These are phyloP conservation scores for Soucietia sequanensis DNA, from an alignment of 805 yeast genomes.

Conservation along the genomic window DNA sequence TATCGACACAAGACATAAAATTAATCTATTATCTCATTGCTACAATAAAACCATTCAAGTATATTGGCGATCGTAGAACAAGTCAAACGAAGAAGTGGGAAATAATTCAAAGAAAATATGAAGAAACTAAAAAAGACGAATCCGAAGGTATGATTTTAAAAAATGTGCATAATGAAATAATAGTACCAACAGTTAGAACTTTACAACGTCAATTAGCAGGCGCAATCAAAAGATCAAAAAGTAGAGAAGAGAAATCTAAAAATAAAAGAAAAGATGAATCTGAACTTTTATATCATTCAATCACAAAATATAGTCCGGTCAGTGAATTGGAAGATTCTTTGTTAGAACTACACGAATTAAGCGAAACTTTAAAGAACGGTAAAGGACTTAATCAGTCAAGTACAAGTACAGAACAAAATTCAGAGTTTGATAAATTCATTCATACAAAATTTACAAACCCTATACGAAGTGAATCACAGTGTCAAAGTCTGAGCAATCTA, in stretches of 20 bases:
- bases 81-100: slow-evolving; percentile 38
- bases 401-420: too few species aligned
- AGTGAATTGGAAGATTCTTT: slow-evolving; percentile 27
- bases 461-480: too few species aligned
- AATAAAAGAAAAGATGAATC: slow-evolving; percentile 2
- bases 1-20: slow-evolving; percentile 25
- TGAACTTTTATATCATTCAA: slow-evolving; percentile 9
- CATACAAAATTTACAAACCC: not conserved
- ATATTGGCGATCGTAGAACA: slow-evolving; percentile 31
- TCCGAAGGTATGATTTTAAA: not conserved
- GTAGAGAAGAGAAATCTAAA: slow-evolving; percentile 3
- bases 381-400: slow-evolving; percentile 10
- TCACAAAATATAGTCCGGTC: slow-evolving; percentile 17
- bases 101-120: slow-evolving; percentile 25
- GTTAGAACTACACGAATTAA: slow-evolving; percentile 27
- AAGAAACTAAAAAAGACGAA: slow-evolving; percentile 12
- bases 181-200: slow-evolving; percentile 36
- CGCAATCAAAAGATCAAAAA: slow-evolving; percentile 28
- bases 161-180: slow-evolving; percentile 6
- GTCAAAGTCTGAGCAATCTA: too few species aligned
- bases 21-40: slow-evolving; percentile 29
- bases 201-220: slow-evolving; percentile 34
- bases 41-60: slow-evolving; percentile 34
- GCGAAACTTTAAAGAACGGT: slow-evolving; percentile 29
- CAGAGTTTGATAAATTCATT: slow-evolving; percentile 1